Evolutionary conservation across 805 yeast genomes (phyloP), one percentile per base, ranked within the genome.

Genomic region (Kodamaea sagamina): DNA sequence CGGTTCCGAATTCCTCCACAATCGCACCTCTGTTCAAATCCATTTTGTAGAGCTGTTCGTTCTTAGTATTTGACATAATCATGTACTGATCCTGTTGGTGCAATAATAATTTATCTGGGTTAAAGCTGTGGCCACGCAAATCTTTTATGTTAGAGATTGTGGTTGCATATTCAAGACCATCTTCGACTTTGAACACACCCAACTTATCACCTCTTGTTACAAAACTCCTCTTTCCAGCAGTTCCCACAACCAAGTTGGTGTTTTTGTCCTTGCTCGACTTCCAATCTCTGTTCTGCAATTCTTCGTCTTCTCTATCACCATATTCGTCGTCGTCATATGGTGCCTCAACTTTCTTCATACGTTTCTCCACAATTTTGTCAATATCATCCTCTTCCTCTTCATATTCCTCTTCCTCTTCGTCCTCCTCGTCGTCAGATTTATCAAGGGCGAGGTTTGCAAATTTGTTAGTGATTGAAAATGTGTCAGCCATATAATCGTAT

Each of bases 1-100:
- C 54, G 15, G 85, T 71, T 26, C 74, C 66, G 93, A 95, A 89
- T 57, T 87, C 93, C 58, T 89, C 96, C n/a, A 89, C 84, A 41
- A 89, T 75, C 55, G 82, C 71, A 10, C 96, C 97, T 44, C 80
- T 74, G 56, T 78, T 85, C 38, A 89, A 63, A 65, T 89, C 97
- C 89, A 89, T 77, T 51, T 79, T 77, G 65, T 75, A 86, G 37
- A 89, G 59, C 22, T 68, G 72, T 28, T 73, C 64, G 31, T 72
- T 64, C 3, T 61, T 56, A 2, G 71, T 67, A 55, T 79, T 81
- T 54, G 84, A 87, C 52, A 89, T 57, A 21, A 89, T 70, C 74
- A 89, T 73, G 0, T 79, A 62, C 18, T 78, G 69, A 64, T 89
- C 97, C 51, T 81, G 82, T 54, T 79, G 78, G 57, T 88, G 95